Evolutionary conservation across 306 rosid species (phyloP), one percentile per base, ranked within the genome.

Genomic region (Acacia acuminata): DNA sequence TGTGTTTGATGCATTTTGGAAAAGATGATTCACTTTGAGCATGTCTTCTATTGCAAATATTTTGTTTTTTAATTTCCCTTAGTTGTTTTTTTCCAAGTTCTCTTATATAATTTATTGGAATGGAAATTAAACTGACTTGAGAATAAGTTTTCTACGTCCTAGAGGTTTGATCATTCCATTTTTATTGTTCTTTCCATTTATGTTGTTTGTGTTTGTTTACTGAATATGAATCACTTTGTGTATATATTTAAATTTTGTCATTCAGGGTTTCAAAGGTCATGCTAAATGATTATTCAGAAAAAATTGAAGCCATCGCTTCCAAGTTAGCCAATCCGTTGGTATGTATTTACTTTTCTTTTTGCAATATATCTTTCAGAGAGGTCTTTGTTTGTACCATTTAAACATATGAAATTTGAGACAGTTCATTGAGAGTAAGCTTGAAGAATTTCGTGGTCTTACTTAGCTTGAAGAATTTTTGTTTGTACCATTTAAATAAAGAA

Each of bases 221-320:
- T 74, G 83, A 71, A 68, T 77, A 34, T 77, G 12, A 34, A 60
- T 50, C 77, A 27, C 64, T 68, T 81, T 55, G 5, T 80, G 30
- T 85, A 19, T 85, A 16, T 72, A 42, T 77, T 64, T 67, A 76
- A 14, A n/a, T 50, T 45, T 82, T 43, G 45, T 73, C 63, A 50
- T 87, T 76, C 91, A 94, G 98, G 84, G 85, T 94, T 79, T 92
- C 99, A 73, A 96, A 94, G 87, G 93, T 90, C 60, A 47, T 83
- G 66, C 69, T 96, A 86, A 89, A 88, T 79, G 98, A 94, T 67
- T 91, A 86, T 88, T 90, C 96, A 22, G 94, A 91, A 88, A 96
- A 92, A 92, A 87, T 94, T 27, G 99, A 94, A 91, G 92, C 85
- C 48, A 81, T 91, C 78, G 96, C 99, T 66, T 91, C 94, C 63